Evolutionary conservation across 2,329 filamentous ascomycete genomes (phyloP).

Genomic region (Onygenales sp.): DNA sequence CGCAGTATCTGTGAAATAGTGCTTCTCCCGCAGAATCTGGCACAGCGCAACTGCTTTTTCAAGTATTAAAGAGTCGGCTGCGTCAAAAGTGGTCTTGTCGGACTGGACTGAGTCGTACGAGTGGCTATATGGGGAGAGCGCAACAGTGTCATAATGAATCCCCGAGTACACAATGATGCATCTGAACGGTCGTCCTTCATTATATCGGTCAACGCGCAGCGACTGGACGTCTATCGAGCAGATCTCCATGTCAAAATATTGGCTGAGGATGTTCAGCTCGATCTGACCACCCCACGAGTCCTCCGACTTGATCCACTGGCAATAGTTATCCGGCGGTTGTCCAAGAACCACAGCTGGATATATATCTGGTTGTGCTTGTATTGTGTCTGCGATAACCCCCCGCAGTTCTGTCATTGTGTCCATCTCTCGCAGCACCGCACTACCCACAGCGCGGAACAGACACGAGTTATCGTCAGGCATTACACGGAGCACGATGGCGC

Average conservation of each 20-base stretch:
- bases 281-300: constrained; percentile 89
- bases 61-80: constrained; percentile 45
- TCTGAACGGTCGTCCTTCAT: constrained; percentile 58
- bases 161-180: constrained; percentile 84
- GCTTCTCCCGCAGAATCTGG: constrained; percentile 54
- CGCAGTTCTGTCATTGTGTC: constrained; percentile 64
- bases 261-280: constrained; percentile 74
- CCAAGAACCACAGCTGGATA: constrained; percentile 74
- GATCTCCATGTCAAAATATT: constrained; percentile 78
- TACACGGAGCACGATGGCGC: constrained; percentile 64
- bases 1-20: constrained; percentile 85
- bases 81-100: constrained; percentile 67
- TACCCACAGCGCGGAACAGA: constrained; percentile 81
- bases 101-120: constrained; percentile 58
- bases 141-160: constrained; percentile 88
- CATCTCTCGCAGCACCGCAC: constrained; percentile 60
- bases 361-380: constrained; percentile 60
- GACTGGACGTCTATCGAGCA: constrained; percentile 72
- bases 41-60: constrained; percentile 57
- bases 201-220: constrained; percentile 62
- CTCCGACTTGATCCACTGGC: constrained; percentile 66
- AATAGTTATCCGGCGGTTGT: constrained; percentile 63
- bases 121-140: constrained; percentile 54
- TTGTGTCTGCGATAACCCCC: constrained; percentile 67
- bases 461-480: constrained; percentile 98